Evolutionary conservation across 371 early-diverging fungal species (phyloP).

Genomic region (Rhizopus arrhizus): DNA sequence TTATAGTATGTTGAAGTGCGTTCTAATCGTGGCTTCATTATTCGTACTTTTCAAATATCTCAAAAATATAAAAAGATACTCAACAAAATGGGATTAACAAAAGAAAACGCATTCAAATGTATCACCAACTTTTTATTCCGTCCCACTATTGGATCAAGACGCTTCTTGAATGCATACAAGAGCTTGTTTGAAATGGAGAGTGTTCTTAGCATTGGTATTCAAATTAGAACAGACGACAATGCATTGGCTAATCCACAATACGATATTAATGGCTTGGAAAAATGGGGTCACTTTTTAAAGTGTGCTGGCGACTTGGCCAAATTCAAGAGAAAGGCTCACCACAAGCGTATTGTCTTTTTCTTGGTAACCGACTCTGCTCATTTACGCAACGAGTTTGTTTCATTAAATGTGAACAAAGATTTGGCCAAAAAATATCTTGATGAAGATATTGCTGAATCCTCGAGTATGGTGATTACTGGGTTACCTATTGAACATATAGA

Average conservation of each 20-base stretch:
- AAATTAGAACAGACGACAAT: conserved; percentile 48
- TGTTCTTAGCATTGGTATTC: conserved; percentile 47
- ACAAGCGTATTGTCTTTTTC: conserved; percentile 47
- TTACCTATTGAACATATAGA: conserved; percentile 58
- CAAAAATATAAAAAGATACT: conserved; percentile 31
- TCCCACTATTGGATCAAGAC: conserved; percentile 49
- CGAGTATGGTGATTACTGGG: conserved; percentile 46
- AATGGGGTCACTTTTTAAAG: conserved; percentile 49
- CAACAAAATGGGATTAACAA: conserved; percentile 39
- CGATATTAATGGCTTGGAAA: conserved; percentile 35
- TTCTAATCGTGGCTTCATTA: conserved; percentile 52
- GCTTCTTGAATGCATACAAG: conserved; percentile 51
- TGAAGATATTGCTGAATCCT: conserved; percentile 31
- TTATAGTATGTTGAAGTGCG: conserved; percentile 43
- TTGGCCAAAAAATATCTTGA: conserved; percentile 25
- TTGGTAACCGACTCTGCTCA: conserved; percentile 48
- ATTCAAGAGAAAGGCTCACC: conserved; percentile 38
- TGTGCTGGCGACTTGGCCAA: conserved; percentile 49
- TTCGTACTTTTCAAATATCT: conserved; percentile 46
- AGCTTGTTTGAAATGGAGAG: conserved; percentile 46
- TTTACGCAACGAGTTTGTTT: conserved; percentile 45
- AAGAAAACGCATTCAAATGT: conserved; percentile 49
- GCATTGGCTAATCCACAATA: conserved; percentile 45
- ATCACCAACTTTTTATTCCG: conserved; percentile 50
- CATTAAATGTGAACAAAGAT: conserved; percentile 33